phyloP scores from a whole-genome alignment of 768 basidiomycete species.

The Lactarius evosmus region DNA sequence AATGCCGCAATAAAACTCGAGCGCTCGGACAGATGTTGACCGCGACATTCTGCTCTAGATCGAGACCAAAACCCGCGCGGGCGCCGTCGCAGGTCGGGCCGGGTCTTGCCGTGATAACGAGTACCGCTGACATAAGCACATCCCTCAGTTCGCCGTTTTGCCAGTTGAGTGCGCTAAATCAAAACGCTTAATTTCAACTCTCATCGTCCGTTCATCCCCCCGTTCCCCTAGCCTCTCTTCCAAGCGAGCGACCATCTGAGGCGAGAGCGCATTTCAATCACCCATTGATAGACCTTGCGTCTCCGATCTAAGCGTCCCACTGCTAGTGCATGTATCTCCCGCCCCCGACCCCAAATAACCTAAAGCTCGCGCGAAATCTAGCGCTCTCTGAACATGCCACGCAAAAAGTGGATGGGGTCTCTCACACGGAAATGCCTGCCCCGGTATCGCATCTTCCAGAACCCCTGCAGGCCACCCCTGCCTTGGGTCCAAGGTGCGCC shows the following conservation, averaged over 20 bases:
- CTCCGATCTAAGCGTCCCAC: background rate
- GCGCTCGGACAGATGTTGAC: constrained; percentile 26
- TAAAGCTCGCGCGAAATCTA: background rate
- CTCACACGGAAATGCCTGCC: background rate
- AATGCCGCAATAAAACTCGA: constrained; percentile 81
- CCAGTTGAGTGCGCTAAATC: constrained; percentile 7
- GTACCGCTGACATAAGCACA: constrained; percentile 14
- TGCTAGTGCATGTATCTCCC: constrained; percentile 13
- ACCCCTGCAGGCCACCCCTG: constrained; percentile 9
- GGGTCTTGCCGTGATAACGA: constrained; percentile 7
- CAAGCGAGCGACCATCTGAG: background rate
- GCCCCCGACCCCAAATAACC: background rate
- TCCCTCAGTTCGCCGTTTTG: constrained; percentile 5
- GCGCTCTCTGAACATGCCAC: background rate
- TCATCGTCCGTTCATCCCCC: constrained; percentile 13
- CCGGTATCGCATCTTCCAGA: constrained; percentile 2
- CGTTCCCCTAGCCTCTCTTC: background rate
- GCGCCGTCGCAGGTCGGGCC: background rate
- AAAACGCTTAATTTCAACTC: constrained; percentile 9
- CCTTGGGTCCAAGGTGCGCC: constrained; percentile 12
- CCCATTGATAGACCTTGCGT: background rate
- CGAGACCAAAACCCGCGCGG: background rate
- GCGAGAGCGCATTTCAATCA: background rate
- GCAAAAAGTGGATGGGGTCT: background rate
- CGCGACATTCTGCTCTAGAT: background rate